Conservation (phyloP, 2,329 filamentous ascomycete species). For the Xylaria sp. region DNA sequence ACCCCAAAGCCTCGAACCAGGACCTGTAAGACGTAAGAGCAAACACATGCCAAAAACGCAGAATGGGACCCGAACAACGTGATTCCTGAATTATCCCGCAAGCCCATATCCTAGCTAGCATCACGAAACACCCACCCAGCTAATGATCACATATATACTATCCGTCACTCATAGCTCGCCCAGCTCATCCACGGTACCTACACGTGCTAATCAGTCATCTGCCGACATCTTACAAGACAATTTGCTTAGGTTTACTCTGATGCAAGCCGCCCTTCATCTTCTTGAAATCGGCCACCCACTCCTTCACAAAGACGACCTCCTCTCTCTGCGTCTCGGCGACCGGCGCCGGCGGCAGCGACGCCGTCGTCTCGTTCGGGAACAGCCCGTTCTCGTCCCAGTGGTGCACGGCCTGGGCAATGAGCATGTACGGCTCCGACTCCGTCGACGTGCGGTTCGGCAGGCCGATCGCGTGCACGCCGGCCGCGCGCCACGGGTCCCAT, state of each 20-base stretch:
- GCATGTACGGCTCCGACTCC: slow-evolving; percentile 60
- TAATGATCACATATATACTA: not conserved
- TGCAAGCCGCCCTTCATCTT: slow-evolving; percentile 6
- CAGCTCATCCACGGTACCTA: slow-evolving; percentile 14
- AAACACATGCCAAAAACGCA: slow-evolving; percentile 10
- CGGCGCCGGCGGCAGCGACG: slow-evolving; percentile 51
- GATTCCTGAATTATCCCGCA: slow-evolving; percentile 10
- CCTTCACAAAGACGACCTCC: slow-evolving; percentile 57
- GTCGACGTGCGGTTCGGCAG: slow-evolving; percentile 55
- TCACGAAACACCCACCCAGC: not conserved
- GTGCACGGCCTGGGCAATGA: slow-evolving; percentile 66
- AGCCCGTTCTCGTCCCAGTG: slow-evolving; percentile 74
- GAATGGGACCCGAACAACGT: slow-evolving; percentile 10
- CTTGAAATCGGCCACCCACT: slow-evolving; percentile 61
- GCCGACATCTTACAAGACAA: slow-evolving; percentile 9
- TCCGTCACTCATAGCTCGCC: slow-evolving; percentile 11
- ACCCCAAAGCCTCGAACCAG: slow-evolving; percentile 41
- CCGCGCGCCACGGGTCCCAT: slow-evolving; percentile 73
- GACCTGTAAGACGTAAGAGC: slow-evolving; percentile 41
- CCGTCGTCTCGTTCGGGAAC: slow-evolving; percentile 56
- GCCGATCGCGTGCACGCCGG: slow-evolving; percentile 63
- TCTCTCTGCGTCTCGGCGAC: slow-evolving; percentile 54
- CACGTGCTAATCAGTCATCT: slow-evolving; percentile 10
- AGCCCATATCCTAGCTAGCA: slow-evolving; percentile 39
- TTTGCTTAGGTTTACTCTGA: not conserved